Base-by-base conservation (phyloP, 148 eudicot genomes). In the Rhododendron griersonianum region DNA sequence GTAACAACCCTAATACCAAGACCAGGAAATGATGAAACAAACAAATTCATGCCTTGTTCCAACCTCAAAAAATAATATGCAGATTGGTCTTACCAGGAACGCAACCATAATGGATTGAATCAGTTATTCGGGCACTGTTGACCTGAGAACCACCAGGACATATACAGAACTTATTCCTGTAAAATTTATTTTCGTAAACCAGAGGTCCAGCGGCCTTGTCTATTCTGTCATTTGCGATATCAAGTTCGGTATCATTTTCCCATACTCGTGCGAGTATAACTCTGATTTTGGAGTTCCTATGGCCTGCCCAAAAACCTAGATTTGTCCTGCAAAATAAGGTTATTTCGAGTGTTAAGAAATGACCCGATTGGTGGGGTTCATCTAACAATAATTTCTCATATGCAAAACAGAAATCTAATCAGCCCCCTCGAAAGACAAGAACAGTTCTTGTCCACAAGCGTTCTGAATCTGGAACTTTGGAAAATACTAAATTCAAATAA, bases 301-400 rank as follows among this genome's bases (percentile, higher is more conserved):
- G 80, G n/a, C 80, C 80, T 19, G 80, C 80, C 80, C 80, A 77
- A 41, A 77, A 77, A 77, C 80, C 80, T 9, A 77, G 80, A 41
- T 25, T 77, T 41, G 47, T 77, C 80, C 80, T 77, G 80, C 48
- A 77, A 83, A 41, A 37, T 74, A 55, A 57, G 3, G 41, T 35
- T 63, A 37, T 76, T 39, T 86, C 83, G 71, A 84, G 76, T 37
- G 75, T 81, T 35, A 87, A 5, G 44, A 39, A 53, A 78, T 71
- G 80, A 30, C 61, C 51, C 51, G 30, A 65, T 16, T 63, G 14
- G 59, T 9, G n/a, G n/a, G 30, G 45, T 77, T 45, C 30, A 41
- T 44, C 80, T 11, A 11, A 23, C n/a, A 77, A 39, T 77, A 9
- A 77, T 50, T n/a, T 50, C 28, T 48, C 37, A 48, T n/a, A n/a